Conservation (phyloP, 495 filamentous ascomycete genomes). For the Ramalina peruviana region DNA sequence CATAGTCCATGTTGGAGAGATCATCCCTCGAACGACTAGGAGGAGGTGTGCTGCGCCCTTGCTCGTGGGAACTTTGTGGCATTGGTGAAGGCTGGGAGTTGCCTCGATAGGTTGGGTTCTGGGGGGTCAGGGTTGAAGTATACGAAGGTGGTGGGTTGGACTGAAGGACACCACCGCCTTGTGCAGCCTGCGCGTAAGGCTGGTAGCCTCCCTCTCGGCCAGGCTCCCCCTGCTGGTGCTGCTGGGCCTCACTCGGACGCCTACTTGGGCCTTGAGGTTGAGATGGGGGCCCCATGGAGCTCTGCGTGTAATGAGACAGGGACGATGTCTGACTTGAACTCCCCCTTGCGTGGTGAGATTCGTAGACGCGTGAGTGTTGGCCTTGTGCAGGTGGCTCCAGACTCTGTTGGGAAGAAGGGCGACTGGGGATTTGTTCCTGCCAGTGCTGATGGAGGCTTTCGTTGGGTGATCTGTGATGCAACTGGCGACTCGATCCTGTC, state of each 20-base stretch:
- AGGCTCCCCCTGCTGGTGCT: slow-evolving; percentile 7
- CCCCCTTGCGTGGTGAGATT: slow-evolving; percentile 3
- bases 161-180: slow-evolving; percentile 7
- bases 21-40: slow-evolving; percentile 39
- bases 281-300: slow-evolving; percentile 15
- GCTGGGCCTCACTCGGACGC: slow-evolving; percentile 11
- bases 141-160: slow-evolving; percentile 12
- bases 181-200: slow-evolving; percentile 11
- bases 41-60: slow-evolving; percentile 48
- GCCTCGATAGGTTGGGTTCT: slow-evolving; percentile 9
- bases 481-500: slow-evolving; percentile 11
- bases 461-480: slow-evolving; percentile 8
- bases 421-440: slow-evolving; percentile 12
- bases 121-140: slow-evolving; percentile 12
- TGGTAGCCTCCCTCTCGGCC: slow-evolving; percentile 15
- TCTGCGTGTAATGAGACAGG: slow-evolving; percentile 4
- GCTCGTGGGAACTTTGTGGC: slow-evolving; percentile 24
- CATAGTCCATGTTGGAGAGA: slow-evolving; percentile 33
- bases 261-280: slow-evolving; percentile 11
- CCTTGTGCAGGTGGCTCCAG: slow-evolving; percentile 9
- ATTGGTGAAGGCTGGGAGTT: slow-evolving; percentile 10
- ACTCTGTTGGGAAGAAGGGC: slow-evolving; percentile 16
- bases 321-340: slow-evolving; percentile 6
- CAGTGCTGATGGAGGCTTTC: slow-evolving; percentile 10
- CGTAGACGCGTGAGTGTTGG: slow-evolving; percentile 8